These are phyloP conservation scores for Hymenoscyphus repandus DNA, from an alignment of 2,329 filamentous ascomycete genomes.

Conservation along the genomic window DNA sequence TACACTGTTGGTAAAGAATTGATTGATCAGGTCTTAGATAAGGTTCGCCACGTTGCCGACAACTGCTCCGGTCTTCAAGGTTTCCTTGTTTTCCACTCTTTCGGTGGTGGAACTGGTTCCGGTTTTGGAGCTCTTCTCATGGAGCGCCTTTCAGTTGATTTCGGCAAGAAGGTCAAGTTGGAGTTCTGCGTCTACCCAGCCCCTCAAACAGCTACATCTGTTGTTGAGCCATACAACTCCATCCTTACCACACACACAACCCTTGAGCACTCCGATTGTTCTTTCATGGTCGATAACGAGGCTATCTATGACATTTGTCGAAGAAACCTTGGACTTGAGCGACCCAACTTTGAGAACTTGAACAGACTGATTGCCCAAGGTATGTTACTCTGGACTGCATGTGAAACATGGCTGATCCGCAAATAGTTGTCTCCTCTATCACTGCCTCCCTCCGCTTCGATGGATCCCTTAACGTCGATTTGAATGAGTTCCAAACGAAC, in stretches of 20 bases:
- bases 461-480: constrained; percentile 96
- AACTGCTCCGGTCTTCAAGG: constrained; percentile 97
- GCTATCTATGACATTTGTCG: constrained; percentile 99
- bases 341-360: constrained; percentile 96
- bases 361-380: constrained; percentile 98
- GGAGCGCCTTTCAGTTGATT: constrained; percentile 98
- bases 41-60: constrained; percentile 94
- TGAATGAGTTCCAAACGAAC: constrained; percentile 99
- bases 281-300: constrained; percentile 99
- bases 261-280: constrained; percentile 98
- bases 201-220: constrained; percentile 92
- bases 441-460: constrained; percentile 98
- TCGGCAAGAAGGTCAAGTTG: constrained; percentile 99
- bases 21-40: constrained; percentile 96
- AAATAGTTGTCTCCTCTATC: constrained; percentile 88
- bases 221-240: constrained; percentile 99
- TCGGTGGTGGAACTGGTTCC: constrained; percentile 97
- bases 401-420: constrained; percentile 23
- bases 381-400: constrained; percentile 37
- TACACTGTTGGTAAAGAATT: constrained; percentile 99
- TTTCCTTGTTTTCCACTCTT: constrained; percentile 99
- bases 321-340: constrained; percentile 93
- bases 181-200: constrained; percentile 99
- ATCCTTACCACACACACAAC: constrained; percentile 99
- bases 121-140: constrained; percentile 97